phyloP scores from a whole-genome alignment of 306 rosid species.

The peach (Prunus persica) region Prunus_persica_NCBIv2 NC_034016.1:15430001-15430500 shows the following conservation, averaged over 20 bases:
- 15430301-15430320: conserved; percentile 52
- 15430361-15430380: conserved; percentile 64
- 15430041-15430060: too few relatives aligned
- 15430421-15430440: conserved; percentile 6
- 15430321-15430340: conserved; percentile 39
- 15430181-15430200: too few relatives aligned
- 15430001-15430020: conserved; percentile 7
- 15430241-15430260: neutral
- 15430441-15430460: conserved; percentile 6
- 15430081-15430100: too few relatives aligned
- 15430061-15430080: too few relatives aligned
- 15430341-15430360: conserved; percentile 41
- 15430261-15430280: neutral
- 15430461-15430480: neutral
- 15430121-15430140: fast-evolving
- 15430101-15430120: too few relatives aligned
- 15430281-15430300: conserved; percentile 59
- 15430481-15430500: neutral
- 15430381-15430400: conserved; percentile 13
- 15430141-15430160: too few relatives aligned
- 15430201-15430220: neutral
- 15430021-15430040: neutral
- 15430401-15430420: neutral
- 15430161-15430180: too few relatives aligned
- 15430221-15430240: neutral